Conservation (phyloP, 768 basidiomycete species). For the Nidularia sp. region DNA sequence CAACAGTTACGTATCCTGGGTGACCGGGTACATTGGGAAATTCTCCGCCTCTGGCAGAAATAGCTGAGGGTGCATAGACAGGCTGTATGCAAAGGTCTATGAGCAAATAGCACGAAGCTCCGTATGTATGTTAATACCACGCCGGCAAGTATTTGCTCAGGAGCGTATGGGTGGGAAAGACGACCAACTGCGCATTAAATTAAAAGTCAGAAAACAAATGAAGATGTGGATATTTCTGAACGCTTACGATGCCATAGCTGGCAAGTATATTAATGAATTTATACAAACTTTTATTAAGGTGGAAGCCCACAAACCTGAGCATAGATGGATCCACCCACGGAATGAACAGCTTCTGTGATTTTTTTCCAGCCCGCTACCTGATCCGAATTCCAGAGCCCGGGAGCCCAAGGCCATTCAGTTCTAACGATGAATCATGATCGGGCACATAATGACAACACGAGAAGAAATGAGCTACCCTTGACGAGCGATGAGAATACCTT, state of each 20-base stretch:
- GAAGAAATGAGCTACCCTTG: conserved; percentile 28
- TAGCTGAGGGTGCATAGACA: conserved; percentile 41
- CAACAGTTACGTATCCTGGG: conserved; percentile 35
- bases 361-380: conserved; percentile 42
- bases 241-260: conserved; percentile 32
- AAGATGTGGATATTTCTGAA: not conserved
- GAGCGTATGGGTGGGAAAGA: conserved; percentile 29
- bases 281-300: not conserved
- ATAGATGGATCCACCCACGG: conserved; percentile 38
- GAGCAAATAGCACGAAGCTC: not conserved
- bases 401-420: conserved; percentile 38
- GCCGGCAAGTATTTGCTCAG: conserved; percentile 31
- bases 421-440: conserved; percentile 12
- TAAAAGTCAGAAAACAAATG: not conserved
- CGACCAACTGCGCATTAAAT: conserved; percentile 22
- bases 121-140: conserved; percentile 8
- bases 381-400: conserved; percentile 42
- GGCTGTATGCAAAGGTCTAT: conserved; percentile 20
- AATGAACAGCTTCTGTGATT: conserved; percentile 43
- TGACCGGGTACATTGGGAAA: conserved; percentile 32
- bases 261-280: not conserved
- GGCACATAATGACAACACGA: not conserved
- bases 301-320: conserved; percentile 26
- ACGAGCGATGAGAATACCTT: conserved; percentile 32
- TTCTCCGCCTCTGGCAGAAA: conserved; percentile 34